Percentiles rank a stretch among this genome's conserved stretches.
Evolutionary conservation across 1,284 basidiomycete genomes (phyloP).

Genomic region (Paramarasmius palmivorus): DNA sequence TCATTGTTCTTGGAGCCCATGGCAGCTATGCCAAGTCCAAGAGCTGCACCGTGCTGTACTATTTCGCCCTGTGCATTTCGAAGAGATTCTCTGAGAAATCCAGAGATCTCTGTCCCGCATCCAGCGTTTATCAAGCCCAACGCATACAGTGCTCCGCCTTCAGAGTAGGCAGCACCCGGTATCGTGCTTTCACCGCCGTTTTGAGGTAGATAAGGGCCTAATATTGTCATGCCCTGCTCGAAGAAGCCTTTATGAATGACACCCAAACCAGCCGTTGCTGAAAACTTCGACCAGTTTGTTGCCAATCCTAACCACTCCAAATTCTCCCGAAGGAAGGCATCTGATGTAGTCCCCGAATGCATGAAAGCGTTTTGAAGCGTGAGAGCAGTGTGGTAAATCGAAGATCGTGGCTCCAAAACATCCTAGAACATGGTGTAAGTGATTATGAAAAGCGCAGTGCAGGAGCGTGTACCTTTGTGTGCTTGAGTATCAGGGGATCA

Average conservation of each 20-base stretch:
- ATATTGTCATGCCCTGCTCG: conserved; percentile 87
- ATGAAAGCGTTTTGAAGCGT: conserved; percentile 96
- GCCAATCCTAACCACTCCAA: conserved; percentile 93
- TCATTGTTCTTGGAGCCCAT: conserved; percentile 90
- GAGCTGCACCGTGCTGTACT: conserved; percentile 93
- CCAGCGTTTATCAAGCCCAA: conserved; percentile 94
- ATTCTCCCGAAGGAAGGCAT: conserved; percentile 90
- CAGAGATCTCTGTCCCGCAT: conserved; percentile 74
- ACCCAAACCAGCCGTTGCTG: conserved; percentile 91
- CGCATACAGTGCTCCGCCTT: conserved; percentile 92
- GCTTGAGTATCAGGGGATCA: conserved; percentile 88
- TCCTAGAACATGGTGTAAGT: conserved; percentile 50
- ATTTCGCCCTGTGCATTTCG: conserved; percentile 76
- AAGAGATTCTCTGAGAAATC: conserved; percentile 78
- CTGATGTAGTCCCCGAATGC: conserved; percentile 93
- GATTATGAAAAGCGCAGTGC: conserved; percentile 4
- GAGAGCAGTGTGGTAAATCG: conserved; percentile 94
- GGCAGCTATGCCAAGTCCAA: conserved; percentile 90
- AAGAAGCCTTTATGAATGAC: conserved; percentile 97
- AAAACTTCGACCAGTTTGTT: conserved; percentile 97
- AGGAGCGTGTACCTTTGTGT: conserved; percentile 75
- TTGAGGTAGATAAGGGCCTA: conserved; percentile 91
- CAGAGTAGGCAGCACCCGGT: conserved; percentile 80
- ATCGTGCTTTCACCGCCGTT: conserved; percentile 71
- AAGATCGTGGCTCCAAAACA: conserved; percentile 89